A percentile compares a stretch with the other conserved stretches of the same genome.
Conservation (phyloP, 805 yeast genomes). For the Candida xyloterini region DNA sequence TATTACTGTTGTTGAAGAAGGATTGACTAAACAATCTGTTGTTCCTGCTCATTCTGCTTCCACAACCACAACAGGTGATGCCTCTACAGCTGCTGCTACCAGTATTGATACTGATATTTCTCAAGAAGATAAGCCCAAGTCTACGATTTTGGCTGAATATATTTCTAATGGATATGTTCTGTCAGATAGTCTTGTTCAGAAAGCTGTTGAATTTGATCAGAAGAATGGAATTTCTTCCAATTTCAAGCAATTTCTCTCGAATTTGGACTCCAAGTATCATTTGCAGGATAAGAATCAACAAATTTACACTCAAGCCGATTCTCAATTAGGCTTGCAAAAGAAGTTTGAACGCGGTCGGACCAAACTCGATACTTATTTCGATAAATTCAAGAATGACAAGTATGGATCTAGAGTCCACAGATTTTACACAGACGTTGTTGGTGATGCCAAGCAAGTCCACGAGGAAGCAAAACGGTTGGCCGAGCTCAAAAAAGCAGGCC, state of each 20-base stretch:
- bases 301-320: constrained; percentile 34
- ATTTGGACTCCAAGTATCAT: constrained; percentile 60
- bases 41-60: constrained; percentile 3
- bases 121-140: constrained; percentile 77
- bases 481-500: constrained; percentile 45
- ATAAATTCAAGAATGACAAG: constrained; percentile 42
- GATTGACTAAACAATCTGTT: constrained; percentile 25
- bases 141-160: constrained; percentile 72
- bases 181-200: constrained; percentile 57
- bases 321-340: constrained; percentile 40
- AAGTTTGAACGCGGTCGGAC: constrained; percentile 36
- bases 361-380: constrained; percentile 43
- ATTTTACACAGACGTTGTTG: constrained; percentile 54
- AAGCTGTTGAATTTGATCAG: constrained; percentile 62
- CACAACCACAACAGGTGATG: neutral
- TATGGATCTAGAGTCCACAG: constrained; percentile 59
- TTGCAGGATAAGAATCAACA: constrained; percentile 49
- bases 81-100: constrained; percentile 5
- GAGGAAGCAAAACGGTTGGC: constrained; percentile 72
- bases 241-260: constrained; percentile 54
- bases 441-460: constrained; percentile 63
- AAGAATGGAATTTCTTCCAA: constrained; percentile 56
- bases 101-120: constrained; percentile 46
- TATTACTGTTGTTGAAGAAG: constrained; percentile 44
- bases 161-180: constrained; percentile 70